A percentile compares a stretch with the other conserved stretches of the same genome.
These are phyloP conservation scores for Puccinellia tenuiflora DNA, from an alignment of 176 grass and related monocot species.

Conservation along the genomic window DNA sequence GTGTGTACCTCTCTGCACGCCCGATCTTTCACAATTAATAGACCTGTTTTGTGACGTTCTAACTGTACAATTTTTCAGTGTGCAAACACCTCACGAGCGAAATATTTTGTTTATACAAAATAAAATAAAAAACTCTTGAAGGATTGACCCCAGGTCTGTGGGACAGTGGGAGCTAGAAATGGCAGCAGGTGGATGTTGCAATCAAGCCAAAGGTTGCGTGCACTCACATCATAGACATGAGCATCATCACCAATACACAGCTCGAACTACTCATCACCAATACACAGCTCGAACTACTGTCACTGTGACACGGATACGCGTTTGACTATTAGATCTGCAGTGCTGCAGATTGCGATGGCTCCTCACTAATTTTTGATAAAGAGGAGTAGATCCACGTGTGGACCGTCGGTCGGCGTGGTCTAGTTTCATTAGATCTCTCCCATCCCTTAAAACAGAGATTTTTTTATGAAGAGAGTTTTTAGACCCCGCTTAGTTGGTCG, in stretches of 20 bases:
- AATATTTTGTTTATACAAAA: background rate
- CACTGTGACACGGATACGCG: background rate
- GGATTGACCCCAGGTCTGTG: background rate
- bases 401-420: background rate
- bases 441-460: background rate
- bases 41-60: background rate
- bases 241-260: background rate
- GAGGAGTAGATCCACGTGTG: background rate
- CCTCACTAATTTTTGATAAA: background rate
- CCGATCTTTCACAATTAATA: background rate
- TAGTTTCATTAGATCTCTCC: background rate
- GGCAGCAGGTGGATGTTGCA: background rate
- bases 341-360: background rate
- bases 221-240: background rate
- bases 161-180: background rate
- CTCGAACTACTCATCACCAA: background rate
- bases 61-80: background rate
- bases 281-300: background rate
- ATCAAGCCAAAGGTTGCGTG: conserved; percentile 16
- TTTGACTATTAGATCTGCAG: conserved; percentile 19
- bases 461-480: too few relatives aligned
- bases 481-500: too few relatives aligned
- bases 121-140: background rate
- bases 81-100: background rate
- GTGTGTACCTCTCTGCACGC: background rate